Evolutionary conservation across 129 eudicot genomes (phyloP), one percentile per base, ranked within the genome.

Genomic region (Saussurea involucrata): DNA sequence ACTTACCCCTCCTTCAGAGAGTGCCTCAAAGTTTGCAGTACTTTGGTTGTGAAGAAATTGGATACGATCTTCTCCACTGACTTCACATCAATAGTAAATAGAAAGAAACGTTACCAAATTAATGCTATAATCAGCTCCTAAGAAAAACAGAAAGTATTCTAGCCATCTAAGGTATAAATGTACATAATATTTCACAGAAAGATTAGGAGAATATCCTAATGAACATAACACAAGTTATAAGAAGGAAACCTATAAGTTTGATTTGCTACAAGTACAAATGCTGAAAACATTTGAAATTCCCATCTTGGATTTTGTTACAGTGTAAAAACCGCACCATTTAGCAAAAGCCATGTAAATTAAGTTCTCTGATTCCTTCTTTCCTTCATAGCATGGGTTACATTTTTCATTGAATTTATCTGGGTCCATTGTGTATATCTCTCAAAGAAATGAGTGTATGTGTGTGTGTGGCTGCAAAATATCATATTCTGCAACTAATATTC

Each of bases 11-110:
- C 98, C 98, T 83, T 90, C 94, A 55, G 73, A 49, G 77, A 92
- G 96, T 83, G 82, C 85, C 80, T 92, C 96, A 77, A 92, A 92
- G 83, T 92, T 85, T 31, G 98, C 98, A 69, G 96, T 92, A 81
- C 92, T 90, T 90, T 92, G 98, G 76, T 92, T 92, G 87, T 92
- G 98, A 83, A 92, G 96, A 79, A 90, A 92, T 33, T 81, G 89
- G 36, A 88, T 71, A 60, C 96, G 90, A 74, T 92, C 98, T 67
- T 90, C 98, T 78, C 98, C 98, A 75, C 92, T 86, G 78, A 92
- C 98, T 92, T 85, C 67, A 80, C 28, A 70, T 24, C 70, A 84
- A 74, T 24, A 36, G 25, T 69, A 76, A 81, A 66, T 21, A 46
- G 21, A 70, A 36, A 13, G n/a, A 24, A 70, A 6, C 17, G 5